Conservation (phyloP, 2,329 filamentous ascomycete species). For the Moelleriella libera region DNA sequence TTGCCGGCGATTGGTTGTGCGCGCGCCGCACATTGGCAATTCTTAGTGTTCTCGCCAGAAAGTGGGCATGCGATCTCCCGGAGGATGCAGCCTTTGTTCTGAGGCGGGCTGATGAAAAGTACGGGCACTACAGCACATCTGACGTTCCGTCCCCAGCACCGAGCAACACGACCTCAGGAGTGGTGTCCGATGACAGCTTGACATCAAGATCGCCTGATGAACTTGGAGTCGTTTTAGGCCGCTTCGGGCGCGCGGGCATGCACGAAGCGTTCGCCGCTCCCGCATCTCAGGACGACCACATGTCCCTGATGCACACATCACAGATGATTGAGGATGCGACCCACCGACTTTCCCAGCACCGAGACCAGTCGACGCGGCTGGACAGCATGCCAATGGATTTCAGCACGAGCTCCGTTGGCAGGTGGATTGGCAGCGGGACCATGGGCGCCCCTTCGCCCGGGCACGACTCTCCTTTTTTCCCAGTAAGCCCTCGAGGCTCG, state of each 20-base stretch:
- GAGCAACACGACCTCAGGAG: slow-evolving; percentile 15
- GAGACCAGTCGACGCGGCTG: neutral
- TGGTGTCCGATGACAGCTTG: slow-evolving; percentile 13
- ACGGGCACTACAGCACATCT: slow-evolving; percentile 53
- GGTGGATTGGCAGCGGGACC: slow-evolving; percentile 8
- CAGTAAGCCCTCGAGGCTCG: neutral
- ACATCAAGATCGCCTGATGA: slow-evolving; percentile 12
- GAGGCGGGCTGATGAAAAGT: slow-evolving; percentile 66
- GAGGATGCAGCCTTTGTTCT: slow-evolving; percentile 68
- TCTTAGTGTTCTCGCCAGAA: slow-evolving; percentile 69
- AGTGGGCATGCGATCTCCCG: slow-evolving; percentile 79
- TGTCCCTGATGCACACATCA: slow-evolving; percentile 5
- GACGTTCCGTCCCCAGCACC: slow-evolving; percentile 42
- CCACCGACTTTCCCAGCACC: neutral
- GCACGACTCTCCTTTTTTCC: slow-evolving; percentile 2
- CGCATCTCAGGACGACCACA: slow-evolving; percentile 4
- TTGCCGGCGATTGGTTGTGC: slow-evolving; percentile 88
- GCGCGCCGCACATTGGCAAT: slow-evolving; percentile 76
- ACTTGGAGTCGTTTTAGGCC: slow-evolving; percentile 18
- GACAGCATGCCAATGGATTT: slow-evolving; percentile 8
- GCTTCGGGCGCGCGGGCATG: slow-evolving; percentile 15
- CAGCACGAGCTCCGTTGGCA: slow-evolving; percentile 9
- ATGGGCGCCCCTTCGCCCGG: neutral
- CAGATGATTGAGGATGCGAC: slow-evolving; percentile 1
- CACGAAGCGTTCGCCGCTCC: slow-evolving; percentile 2